Evolutionary conservation across 2,329 filamentous ascomycete species (phyloP), one percentile per base, ranked within the genome.

Genomic region (Neofusicoccum parvum): DNA sequence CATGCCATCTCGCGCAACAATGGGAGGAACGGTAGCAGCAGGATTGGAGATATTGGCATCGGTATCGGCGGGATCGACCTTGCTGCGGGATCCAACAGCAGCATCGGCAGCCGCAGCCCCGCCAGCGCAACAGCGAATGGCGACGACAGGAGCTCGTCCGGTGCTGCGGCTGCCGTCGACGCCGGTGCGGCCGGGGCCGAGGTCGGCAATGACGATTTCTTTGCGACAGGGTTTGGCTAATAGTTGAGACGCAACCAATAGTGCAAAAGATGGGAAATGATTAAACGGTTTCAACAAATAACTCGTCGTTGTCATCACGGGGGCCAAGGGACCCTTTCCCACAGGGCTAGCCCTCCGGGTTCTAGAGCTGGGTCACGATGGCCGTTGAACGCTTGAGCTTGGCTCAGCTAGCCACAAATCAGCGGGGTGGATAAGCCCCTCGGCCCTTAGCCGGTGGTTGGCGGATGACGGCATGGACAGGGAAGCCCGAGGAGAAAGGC

Each of bases 31-130:
- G 51, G 51, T 11, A 37, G n/a, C 27, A 37, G 43, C 56, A 20
- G 56, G 11, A 11, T 60, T 5, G 43, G 17, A 39, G 62, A 49
- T 14, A 49, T 65, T 48, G 62, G 62, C 51, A 65, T 65, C 43
- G 58, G 64, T 10, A 62, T 60, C 7, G 58, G 64, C 46, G 58
- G 56, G 17, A 63, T 62, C 50, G 64, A 56, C 46, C 56, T 63
- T 12, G 43, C 64, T 27, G 53, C 64, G n/a, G 64, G 27, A 54
- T 62, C 32, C 5, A 59, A 50, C 46, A 54, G 64, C 43, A 62
- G 64, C 64, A 34, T 65, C n/a, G 64, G 56, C 48, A 63, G 58
- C 64, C 60, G 45, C 45, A 64, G 50, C 48, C 45, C 62, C 17
- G 51, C 50, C 14, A 54, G 49, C 20, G 39, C 41, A 27, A 41